Conservation (phyloP, 352 stramenopile species). For the Blastocystis sp. region DNA sequence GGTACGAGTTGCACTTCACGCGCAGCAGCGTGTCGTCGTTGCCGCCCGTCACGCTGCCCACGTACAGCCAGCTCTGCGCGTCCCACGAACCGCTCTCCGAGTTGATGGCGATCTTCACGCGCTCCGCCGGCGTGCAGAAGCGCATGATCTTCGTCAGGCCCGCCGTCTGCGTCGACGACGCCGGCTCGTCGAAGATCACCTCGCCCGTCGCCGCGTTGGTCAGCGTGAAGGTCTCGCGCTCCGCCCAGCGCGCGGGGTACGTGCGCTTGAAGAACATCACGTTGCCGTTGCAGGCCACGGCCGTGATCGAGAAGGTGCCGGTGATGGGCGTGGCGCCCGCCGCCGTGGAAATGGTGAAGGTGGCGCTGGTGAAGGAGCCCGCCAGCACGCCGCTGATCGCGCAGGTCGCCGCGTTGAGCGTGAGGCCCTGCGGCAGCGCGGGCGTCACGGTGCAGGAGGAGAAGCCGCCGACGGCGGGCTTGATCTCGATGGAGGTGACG, state of each 20-base stretch:
- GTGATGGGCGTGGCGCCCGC: not conserved
- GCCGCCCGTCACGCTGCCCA: not conserved
- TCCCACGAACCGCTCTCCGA: not conserved
- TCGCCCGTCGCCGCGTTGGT: not conserved
- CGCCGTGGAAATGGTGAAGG: constrained; percentile 12
- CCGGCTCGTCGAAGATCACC: not conserved
- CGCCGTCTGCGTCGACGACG: no score
- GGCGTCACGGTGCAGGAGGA: not conserved
- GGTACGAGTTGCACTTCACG: not conserved
- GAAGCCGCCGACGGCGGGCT: not conserved
- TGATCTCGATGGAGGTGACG: not conserved
- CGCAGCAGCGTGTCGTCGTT: not conserved
- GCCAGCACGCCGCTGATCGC: constrained; percentile 34
- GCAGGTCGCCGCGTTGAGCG: constrained; percentile 21
- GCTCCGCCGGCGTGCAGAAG: not conserved
- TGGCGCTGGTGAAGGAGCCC: not conserved
- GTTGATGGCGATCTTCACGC: not conserved
- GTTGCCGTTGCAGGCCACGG: not conserved
- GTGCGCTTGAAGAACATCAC: not conserved
- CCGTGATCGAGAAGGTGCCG: not conserved
- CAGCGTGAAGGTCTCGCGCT: not conserved
- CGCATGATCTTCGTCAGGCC: not conserved
- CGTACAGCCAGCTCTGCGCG: not conserved
- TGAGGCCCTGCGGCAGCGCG: constrained; percentile 49
- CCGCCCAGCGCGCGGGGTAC: not conserved